A percentile compares a stretch with the other conserved stretches of the same genome.
phyloP scores from a whole-genome alignment of 192 early-diverging fungal genomes.

The Phycomyces nitens region DNA sequence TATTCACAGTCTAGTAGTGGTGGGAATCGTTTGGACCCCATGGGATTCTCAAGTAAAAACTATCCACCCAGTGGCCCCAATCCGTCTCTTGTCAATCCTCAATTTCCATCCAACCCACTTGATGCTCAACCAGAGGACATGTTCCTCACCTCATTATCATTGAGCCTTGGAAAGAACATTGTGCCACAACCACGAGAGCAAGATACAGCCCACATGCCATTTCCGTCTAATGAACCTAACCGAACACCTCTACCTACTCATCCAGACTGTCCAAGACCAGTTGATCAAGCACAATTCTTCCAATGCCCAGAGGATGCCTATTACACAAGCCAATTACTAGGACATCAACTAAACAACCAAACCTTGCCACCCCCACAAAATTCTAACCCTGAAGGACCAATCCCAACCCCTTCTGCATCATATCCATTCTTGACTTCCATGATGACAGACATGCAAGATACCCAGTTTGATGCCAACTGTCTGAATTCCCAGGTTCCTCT shows the following conservation, averaged over 20 bases:
- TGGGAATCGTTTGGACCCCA: background rate
- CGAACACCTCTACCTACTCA: background rate
- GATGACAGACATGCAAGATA: background rate
- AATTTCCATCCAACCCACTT: background rate
- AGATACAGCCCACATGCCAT: background rate
- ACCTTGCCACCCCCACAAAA: no score
- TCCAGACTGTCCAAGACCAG: background rate
- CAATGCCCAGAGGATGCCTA: background rate
- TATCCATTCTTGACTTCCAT: background rate
- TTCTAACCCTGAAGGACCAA: background rate
- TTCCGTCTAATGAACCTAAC: background rate
- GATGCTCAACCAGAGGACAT: constrained; percentile 13
- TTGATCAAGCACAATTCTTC: no score
- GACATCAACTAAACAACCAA: no score
- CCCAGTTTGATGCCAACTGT: constrained; percentile 2
- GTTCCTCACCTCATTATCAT: constrained; percentile 11
- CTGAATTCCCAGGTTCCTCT: background rate
- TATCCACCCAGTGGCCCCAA: no score
- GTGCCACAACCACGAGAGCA: background rate
- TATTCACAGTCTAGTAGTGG: background rate
- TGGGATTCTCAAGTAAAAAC: background rate
- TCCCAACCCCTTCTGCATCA: background rate
- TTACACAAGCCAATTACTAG: background rate
- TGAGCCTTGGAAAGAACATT: background rate
- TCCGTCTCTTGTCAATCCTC: no score